Evolutionary conservation across 2,329 filamentous ascomycete species (phyloP), one percentile per base, ranked within the genome.

Genomic region (Trichoderma semiorbis): DNA sequence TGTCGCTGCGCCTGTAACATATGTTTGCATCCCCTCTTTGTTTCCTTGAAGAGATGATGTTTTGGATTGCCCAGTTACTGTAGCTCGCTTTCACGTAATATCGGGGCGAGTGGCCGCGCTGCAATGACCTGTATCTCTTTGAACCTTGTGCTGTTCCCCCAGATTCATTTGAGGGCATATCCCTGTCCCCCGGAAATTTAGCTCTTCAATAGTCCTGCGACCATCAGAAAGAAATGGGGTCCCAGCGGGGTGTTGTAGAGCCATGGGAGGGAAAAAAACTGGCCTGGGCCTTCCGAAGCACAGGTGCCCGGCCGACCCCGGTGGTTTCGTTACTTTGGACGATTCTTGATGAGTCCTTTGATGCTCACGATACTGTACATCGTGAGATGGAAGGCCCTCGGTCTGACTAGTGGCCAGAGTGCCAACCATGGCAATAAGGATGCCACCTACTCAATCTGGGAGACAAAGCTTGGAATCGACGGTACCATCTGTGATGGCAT

Each of bases 131-230:
- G 47, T 62, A 43, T 30, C 16, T 39, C 21, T 24, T 8, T 50
- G 21, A 32, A n/a, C 50, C 28, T n/a, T 62, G 57, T 36, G n/a
- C 30, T 62, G 58, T 53, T 69, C 39, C 67, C 67, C 67, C 67
- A 69, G 67, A 62, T 69, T 69, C 28, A 21, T 21, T 53, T 21
- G 39, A 62, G 21, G 57, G 21, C 67, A 5, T 53, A 69, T n/a
- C 69, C 69, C 53, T 71, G 69, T 71, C 69, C 47, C 67, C 65
- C 43, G 73, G 72, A 74, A 72, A 73, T 73, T 74, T 74, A 73
- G 69, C 69, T 58, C 72, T 61, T 30, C 71, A 70, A 67, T 74
- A 73, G 73, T 73, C 61, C 73, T 55, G 64, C 68, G 66, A 61
- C 69, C 72, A 66, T 73, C 50, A 61, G 36, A 34, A 60, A 21